These are phyloP conservation scores for Asclepias syriaca DNA, from an alignment of 257 asterid species.

Conservation along the genomic window DNA sequence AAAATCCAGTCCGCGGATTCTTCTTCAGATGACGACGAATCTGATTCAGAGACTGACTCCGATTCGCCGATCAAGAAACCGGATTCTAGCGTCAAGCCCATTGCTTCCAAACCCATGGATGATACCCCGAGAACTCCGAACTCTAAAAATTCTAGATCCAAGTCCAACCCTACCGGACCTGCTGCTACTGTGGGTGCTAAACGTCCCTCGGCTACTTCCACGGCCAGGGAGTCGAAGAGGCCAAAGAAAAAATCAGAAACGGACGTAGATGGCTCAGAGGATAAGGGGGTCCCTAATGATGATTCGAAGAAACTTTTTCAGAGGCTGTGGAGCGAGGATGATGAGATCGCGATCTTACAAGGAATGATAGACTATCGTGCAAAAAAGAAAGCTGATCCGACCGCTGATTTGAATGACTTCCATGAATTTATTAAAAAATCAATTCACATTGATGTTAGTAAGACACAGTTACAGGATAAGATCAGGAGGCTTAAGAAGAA, in stretches of 20 bases:
- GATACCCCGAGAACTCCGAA: slow-evolving; percentile 19
- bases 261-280: slow-evolving; percentile 20
- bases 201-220: slow-evolving; percentile 34
- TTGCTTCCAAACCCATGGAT: slow-evolving; percentile 31
- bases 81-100: slow-evolving; percentile 21
- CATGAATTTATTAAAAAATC: slow-evolving; percentile 42
- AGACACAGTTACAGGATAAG: slow-evolving; percentile 52
- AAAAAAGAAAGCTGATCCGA: slow-evolving; percentile 37
- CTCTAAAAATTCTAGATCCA: slow-evolving; percentile 29
- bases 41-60: slow-evolving; percentile 43
- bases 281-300: slow-evolving; percentile 19
- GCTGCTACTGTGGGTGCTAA: slow-evolving; percentile 25
- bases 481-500: slow-evolving; percentile 50
- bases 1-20: slow-evolving; percentile 12
- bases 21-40: slow-evolving; percentile 30
- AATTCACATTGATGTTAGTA: slow-evolving; percentile 34
- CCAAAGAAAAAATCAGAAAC: slow-evolving; percentile 34
- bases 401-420: slow-evolving; percentile 37
- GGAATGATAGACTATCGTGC: slow-evolving; percentile 46
- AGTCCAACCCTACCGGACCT: slow-evolving; percentile 13
- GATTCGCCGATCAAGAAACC: slow-evolving; percentile 18
- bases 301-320: slow-evolving; percentile 38
- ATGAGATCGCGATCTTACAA: slow-evolving; percentile 46
- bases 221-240: slow-evolving; percentile 34
- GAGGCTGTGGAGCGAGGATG: slow-evolving; percentile 63